Conservation (phyloP, 148 eudicot genomes). For the Rhododendron kiyosumense region DNA sequence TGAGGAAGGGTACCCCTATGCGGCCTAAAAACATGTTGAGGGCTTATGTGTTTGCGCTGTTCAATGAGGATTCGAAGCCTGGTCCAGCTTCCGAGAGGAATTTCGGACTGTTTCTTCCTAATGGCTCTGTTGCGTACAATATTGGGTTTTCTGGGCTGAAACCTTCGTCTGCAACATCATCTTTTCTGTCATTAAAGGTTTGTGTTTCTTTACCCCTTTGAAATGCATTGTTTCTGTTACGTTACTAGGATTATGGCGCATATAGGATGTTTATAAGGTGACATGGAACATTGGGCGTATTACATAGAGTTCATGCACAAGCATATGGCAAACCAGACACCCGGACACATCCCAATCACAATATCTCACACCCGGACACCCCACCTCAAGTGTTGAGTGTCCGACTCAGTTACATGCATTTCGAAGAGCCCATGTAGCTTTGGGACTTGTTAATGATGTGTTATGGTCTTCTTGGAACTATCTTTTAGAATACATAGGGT, state of each 20-base stretch:
- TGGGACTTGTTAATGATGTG: background rate
- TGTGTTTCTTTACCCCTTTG: background rate
- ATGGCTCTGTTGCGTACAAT: slow-evolving; percentile 51
- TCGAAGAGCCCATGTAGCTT: background rate
- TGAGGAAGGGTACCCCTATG: slow-evolving; percentile 56
- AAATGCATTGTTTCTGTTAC: slow-evolving; percentile 1
- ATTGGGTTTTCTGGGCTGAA: slow-evolving; percentile 47
- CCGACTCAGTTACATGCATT: background rate
- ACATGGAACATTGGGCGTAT: background rate
- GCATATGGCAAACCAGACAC: background rate
- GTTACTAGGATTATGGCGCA: background rate
- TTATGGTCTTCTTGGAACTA: background rate
- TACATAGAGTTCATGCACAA: background rate
- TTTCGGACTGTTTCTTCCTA: slow-evolving; percentile 55
- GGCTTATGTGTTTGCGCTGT: slow-evolving; percentile 59
- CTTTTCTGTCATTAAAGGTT: slow-evolving; percentile 33
- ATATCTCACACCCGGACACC: background rate
- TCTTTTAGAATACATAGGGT: background rate
- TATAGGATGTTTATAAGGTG: background rate
- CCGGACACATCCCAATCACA: background rate
- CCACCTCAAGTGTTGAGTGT: background rate
- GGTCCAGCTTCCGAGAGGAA: slow-evolving; percentile 64
- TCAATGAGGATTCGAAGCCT: slow-evolving; percentile 55
- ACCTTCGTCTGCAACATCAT: slow-evolving; percentile 38
- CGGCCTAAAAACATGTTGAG: slow-evolving; percentile 45